Conservation (phyloP, 2,329 filamentous ascomycete genomes). For the Apiospora rasikravindrae region DNA sequence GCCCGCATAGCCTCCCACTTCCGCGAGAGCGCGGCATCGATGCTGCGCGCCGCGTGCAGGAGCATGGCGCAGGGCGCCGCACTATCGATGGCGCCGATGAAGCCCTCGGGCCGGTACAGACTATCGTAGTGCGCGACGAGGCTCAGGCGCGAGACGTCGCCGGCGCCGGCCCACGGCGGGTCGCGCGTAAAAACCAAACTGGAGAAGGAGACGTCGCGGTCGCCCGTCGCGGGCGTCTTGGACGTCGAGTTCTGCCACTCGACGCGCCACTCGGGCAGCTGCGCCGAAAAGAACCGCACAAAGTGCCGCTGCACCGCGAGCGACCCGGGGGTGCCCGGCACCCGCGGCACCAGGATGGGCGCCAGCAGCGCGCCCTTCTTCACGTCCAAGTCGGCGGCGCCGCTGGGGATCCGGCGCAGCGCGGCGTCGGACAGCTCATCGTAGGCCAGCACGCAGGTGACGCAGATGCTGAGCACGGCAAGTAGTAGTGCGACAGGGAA, state of each 20-base stretch:
- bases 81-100: constrained; percentile 92
- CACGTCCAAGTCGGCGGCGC: constrained; percentile 79
- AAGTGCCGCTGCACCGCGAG: constrained; percentile 79
- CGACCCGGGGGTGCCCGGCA: constrained; percentile 84
- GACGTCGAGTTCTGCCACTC: constrained; percentile 90
- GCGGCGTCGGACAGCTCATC: constrained; percentile 73
- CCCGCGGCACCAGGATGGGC: constrained; percentile 85
- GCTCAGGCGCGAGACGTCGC: constrained; percentile 81
- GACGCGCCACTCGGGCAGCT: constrained; percentile 80
- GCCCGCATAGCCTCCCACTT: constrained; percentile 80
- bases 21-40: constrained; percentile 78
- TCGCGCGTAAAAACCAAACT: constrained; percentile 89
- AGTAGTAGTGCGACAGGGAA: background rate
- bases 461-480: background rate
- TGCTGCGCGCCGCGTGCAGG: constrained; percentile 80
- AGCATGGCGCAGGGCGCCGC: constrained; percentile 94
- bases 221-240: constrained; percentile 76
- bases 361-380: constrained; percentile 76
- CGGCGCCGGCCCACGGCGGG: constrained; percentile 74
- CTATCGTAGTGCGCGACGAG: constrained; percentile 95
- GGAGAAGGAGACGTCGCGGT: constrained; percentile 76
- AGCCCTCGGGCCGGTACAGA: constrained; percentile 78
- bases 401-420: constrained; percentile 73
- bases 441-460: constrained; percentile 39
- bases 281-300: constrained; percentile 75